Evolutionary conservation across 805 yeast genomes (phyloP), one percentile per base, ranked within the genome.

Genomic region (Ogataea kodamae): DNA sequence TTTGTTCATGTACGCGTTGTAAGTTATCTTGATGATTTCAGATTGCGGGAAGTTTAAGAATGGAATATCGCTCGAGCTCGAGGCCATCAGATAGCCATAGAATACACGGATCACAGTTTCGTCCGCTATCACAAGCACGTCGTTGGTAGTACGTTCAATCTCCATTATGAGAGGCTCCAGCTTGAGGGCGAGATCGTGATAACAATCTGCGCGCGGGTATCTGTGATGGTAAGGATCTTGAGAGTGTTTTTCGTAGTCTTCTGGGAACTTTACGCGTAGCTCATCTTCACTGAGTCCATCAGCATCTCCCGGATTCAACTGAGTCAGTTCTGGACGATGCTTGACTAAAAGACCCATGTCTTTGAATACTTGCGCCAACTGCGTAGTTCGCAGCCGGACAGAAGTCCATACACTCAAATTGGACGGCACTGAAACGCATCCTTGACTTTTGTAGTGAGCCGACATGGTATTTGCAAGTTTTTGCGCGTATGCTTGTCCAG

Each of bases 51-150:
- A 89, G 42, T 74, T 66, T 33, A 90, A 65, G 23, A 67, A 64
- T 5, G 98, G 97, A 39, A 92, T 87, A 48, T 89, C 97, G 41
- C 70, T 70, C 48, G 92, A 84, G 2, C 90, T 76, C 46, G 86
- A 80, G 5, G 96, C 92, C 96, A 92, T 86, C 49, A 90, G 68
- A 61, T 92, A 92, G 3, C 97, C 98, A 52, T 88, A 92, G 33
- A 92, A 72, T 5, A 92, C 96, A 40, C 89, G 70, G 43, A 94
- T 69, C 3, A 92, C 82, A 1, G 95, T 77, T 51, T 90, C 97
- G 56, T 92, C 97, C 1, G 96, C 97, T 47, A 92, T 83, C 40
- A 92, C 82, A 46, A 92, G 65, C 10, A 92, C 73, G 55, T 88
- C 96, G 13, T 87, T 85, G 33, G 85, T 74, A 74, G 83, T 80